A percentile compares a stretch with the other conserved stretches of the same genome.
These are phyloP conservation scores for Melanomma pulvis-pyrius DNA, from an alignment of 495 filamentous ascomycete species.

Conservation along the genomic window DNA sequence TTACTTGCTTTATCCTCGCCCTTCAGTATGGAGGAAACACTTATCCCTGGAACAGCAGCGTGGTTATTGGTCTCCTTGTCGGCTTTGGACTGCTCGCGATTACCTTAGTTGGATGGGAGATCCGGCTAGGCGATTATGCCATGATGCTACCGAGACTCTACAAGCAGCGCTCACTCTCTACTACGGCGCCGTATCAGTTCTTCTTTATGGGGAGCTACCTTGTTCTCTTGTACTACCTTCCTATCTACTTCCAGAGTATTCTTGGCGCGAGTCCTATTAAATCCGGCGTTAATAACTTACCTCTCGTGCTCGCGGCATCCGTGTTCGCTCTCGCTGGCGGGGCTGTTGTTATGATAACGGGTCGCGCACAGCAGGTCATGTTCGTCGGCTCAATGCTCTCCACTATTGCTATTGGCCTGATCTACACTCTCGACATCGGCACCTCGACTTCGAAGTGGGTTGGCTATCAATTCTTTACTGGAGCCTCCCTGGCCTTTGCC, in stretches of 20 bases:
- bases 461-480: constrained; percentile 73
- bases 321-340: constrained; percentile 60
- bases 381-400: constrained; percentile 60
- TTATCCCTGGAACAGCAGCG: constrained; percentile 60
- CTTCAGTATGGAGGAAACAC: constrained; percentile 81
- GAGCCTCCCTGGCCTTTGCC: constrained; percentile 40
- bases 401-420: constrained; percentile 69
- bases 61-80: not conserved
- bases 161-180: not conserved
- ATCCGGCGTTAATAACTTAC: constrained; percentile 73
- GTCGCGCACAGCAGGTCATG: constrained; percentile 80
- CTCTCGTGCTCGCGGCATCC: constrained; percentile 53
- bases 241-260: constrained; percentile 89
- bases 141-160: not conserved
- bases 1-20: constrained; percentile 74
- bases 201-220: constrained; percentile 65
- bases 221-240: constrained; percentile 64
- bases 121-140: not conserved
- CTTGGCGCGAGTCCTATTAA: constrained; percentile 65
- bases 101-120: not conserved
- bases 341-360: constrained; percentile 59
- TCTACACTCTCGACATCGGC: constrained; percentile 64
- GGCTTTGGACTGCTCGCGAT: not conserved
- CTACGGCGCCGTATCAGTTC: constrained; percentile 64
- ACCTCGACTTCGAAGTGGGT: constrained; percentile 66